Percentiles rank a stretch among this genome's conserved stretches.
phyloP scores from a whole-genome alignment of 1,284 basidiomycete species.

The Violaceomyces palustris region DNA sequence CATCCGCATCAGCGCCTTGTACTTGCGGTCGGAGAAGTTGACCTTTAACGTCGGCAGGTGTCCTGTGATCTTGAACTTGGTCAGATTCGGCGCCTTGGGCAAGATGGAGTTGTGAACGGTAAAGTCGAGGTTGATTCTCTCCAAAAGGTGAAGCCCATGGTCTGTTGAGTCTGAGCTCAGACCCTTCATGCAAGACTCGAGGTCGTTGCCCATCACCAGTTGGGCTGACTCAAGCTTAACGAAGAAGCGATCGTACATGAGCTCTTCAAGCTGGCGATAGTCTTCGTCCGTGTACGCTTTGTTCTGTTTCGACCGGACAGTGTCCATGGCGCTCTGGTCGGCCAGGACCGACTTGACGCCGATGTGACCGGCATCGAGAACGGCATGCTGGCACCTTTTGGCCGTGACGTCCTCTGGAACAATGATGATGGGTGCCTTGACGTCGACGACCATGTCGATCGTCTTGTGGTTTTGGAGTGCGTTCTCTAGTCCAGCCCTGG shows the following conservation, averaged over 20 bases:
- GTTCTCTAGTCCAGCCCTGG: constrained; percentile 87
- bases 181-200: constrained; percentile 69
- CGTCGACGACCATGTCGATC: constrained; percentile 87
- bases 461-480: constrained; percentile 92
- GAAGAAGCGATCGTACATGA: constrained; percentile 93
- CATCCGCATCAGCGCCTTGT: constrained; percentile 87
- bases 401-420: constrained; percentile 79
- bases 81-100: constrained; percentile 74
- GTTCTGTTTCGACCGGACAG: constrained; percentile 78
- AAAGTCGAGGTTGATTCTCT: constrained; percentile 86
- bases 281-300: constrained; percentile 84
- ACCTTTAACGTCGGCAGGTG: constrained; percentile 81
- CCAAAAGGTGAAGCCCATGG: constrained; percentile 66
- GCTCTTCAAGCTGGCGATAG: constrained; percentile 76
- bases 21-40: constrained; percentile 94
- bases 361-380: constrained; percentile 96
- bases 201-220: constrained; percentile 83
- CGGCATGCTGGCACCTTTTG: constrained; percentile 74
- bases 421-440: constrained; percentile 96
- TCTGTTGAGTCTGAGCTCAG: constrained; percentile 61
- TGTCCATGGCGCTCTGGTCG: constrained; percentile 73
- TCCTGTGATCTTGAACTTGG: constrained; percentile 87
- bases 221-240: constrained; percentile 80
- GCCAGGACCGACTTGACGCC: constrained; percentile 85
- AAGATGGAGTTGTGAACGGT: constrained; percentile 91